Conservation (phyloP, 1,284 basidiomycete species). For the Marasmius fiardii region DNA sequence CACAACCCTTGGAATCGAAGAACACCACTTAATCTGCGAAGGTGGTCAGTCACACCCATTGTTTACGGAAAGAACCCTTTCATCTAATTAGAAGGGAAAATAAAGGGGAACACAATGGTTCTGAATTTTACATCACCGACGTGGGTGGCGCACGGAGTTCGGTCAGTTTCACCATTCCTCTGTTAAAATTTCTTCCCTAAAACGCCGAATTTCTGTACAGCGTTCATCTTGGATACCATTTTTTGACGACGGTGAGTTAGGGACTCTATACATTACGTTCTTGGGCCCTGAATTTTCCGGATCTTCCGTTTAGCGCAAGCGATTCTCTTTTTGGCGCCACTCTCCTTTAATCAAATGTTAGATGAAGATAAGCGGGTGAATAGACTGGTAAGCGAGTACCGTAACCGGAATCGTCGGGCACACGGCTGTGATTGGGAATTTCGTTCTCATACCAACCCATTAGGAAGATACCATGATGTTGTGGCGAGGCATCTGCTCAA, state of each 20-base stretch:
- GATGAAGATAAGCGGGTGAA: slow-evolving; percentile 43
- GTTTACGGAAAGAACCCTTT: slow-evolving; percentile 3
- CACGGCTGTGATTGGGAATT: background rate
- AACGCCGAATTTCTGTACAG: slow-evolving; percentile 23
- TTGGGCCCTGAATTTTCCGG: background rate
- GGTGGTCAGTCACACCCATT: slow-evolving; percentile 32
- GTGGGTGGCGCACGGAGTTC: slow-evolving; percentile 61
- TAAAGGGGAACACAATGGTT: slow-evolving; percentile 26
- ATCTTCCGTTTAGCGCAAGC: slow-evolving; percentile 34
- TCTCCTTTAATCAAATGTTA: slow-evolving; percentile 40
- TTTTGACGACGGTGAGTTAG: slow-evolving; percentile 57
- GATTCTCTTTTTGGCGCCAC: slow-evolving; percentile 44
- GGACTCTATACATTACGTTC: background rate
- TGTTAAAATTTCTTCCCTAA: background rate
- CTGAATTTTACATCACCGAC: slow-evolving; percentile 66
- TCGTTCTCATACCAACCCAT: background rate
- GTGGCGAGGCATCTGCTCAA: slow-evolving; percentile 62
- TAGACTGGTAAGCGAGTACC: slow-evolving; percentile 30
- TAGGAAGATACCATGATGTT: slow-evolving; percentile 60
- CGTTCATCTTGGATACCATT: slow-evolving; percentile 63
- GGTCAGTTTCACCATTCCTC: slow-evolving; percentile 28
- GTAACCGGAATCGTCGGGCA: background rate
- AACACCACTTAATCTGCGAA: slow-evolving; percentile 58
- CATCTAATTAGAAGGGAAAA: slow-evolving; percentile 19
- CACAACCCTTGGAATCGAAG: slow-evolving; percentile 66